Evolutionary conservation across 2,329 filamentous ascomycete genomes (phyloP), one percentile per base, ranked within the genome.

Genomic region (Esteya vermicola): DNA sequence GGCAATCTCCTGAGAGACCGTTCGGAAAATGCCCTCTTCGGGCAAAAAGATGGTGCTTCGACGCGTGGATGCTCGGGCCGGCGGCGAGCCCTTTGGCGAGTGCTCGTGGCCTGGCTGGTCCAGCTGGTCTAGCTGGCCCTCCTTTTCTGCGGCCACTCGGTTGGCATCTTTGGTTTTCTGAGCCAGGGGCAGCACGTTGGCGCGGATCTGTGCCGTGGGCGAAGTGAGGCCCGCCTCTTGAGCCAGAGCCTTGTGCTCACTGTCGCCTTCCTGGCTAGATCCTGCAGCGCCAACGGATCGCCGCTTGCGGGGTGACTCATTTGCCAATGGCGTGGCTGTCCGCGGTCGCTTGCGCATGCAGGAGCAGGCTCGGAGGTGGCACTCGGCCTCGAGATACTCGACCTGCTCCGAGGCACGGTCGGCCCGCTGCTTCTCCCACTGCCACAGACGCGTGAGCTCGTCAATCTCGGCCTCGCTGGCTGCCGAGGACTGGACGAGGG

Each of bases 351-450:
- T 51, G 47, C 63, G 69, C 44, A 62, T 69, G 52, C 77, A 80
- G 2, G 70, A 63, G 60, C 81, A 85, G 57, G 71, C 75, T 35
- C 70, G 68, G 47, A 86, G 69, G 37, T 75, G 68, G 54, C 80
- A 85, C 55, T 89, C 82, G 40, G 81, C 70, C 52, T 83, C 74
- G 54, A 88, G 64, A 56, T 85, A 88, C 25, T 86, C 79, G 36
- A 85, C 67, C 52, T 81, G 73, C 44, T 85, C 81, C 46, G 80
- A 67, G 0, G 81, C 79, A 8, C 79, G 71, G 45, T 81, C 69
- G 9, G 81, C 78, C 40, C 78, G 67, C 52, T 73, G 70, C 60
- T 71, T 62, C 57, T 60, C 72, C 68, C 71, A 76, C 42, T 68
- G 61, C 52, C 70, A 63, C 40, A 71, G 58, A 6, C 59, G 59